Percentiles rank a stretch among this genome's conserved stretches.
These are phyloP conservation scores for Claviceps sp. DNA, from an alignment of 2,329 filamentous ascomycete genomes.

Conservation along the genomic window DNA sequence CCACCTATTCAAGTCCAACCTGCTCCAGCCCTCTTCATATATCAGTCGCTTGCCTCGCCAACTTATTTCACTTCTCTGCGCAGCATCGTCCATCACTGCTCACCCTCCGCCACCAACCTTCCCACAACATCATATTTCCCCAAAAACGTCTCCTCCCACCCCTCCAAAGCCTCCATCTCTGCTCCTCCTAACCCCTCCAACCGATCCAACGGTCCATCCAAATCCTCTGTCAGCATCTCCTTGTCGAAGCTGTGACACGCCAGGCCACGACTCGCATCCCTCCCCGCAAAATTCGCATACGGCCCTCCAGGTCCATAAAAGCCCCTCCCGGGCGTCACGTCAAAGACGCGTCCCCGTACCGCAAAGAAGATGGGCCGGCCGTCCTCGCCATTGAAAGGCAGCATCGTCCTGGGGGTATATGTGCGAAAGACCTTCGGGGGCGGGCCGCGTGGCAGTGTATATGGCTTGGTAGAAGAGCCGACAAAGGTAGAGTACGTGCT, in stretches of 20 bases:
- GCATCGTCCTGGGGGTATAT: conserved; percentile 68
- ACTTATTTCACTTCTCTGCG: background rate
- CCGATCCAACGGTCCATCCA: conserved; percentile 70
- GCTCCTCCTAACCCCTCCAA: conserved; percentile 59
- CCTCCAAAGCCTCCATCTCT: conserved; percentile 68
- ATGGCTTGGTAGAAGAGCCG: conserved; percentile 29
- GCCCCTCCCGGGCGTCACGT: conserved; percentile 73
- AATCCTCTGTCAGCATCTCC: conserved; percentile 85
- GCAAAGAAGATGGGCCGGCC: conserved; percentile 71
- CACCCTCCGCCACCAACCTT: conserved; percentile 50
- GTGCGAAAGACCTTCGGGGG: conserved; percentile 50
- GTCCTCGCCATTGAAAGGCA: conserved; percentile 69
- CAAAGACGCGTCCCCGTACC: conserved; percentile 84
- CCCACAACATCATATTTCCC: conserved; percentile 97
- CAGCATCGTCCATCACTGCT: conserved; percentile 17
- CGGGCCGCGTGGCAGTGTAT: conserved; percentile 36
- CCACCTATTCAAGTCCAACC: too few species aligned
- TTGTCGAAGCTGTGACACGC: conserved; percentile 88
- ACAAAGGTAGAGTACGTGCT: conserved; percentile 41
- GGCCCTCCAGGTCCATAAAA: conserved; percentile 95
- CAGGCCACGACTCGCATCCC: conserved; percentile 78
- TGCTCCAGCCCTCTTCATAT: background rate
- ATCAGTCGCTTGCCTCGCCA: background rate
- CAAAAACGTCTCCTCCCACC: conserved; percentile 87
- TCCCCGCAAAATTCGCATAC: conserved; percentile 90